These are phyloP conservation scores for Saccharomycopsis crataegensis DNA, from an alignment of 1,139 yeast genomes.

Conservation along the genomic window DNA sequence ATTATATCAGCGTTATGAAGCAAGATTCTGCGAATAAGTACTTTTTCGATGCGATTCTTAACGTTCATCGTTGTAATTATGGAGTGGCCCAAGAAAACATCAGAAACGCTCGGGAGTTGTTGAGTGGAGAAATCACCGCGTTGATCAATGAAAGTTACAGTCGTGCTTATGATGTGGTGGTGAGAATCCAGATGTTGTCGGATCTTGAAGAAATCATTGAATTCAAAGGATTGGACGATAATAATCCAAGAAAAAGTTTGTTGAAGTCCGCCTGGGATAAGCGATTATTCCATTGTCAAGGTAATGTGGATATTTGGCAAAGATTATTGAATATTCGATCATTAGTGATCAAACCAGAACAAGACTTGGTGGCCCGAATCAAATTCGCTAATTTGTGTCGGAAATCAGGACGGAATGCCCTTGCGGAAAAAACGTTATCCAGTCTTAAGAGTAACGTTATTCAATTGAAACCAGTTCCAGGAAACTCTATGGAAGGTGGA, in stretches of 20 bases:
- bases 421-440: constrained; percentile 88
- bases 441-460: constrained; percentile 50
- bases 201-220: constrained; percentile 92
- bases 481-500: constrained; percentile 31
- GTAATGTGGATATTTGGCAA: constrained; percentile 98
- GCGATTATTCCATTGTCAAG: constrained; percentile 85
- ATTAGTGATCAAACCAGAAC: constrained; percentile 87
- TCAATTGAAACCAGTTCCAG: constrained; percentile 23
- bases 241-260: constrained; percentile 66
- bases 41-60: constrained; percentile 84
- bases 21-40: constrained; percentile 90
- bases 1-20: constrained; percentile 84
- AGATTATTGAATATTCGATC: constrained; percentile 91
- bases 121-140: constrained; percentile 92
- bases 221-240: constrained; percentile 78
- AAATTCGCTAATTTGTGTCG: constrained; percentile 95
- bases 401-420: constrained; percentile 83
- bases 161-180: constrained; percentile 95
- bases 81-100: constrained; percentile 77
- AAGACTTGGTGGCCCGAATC: constrained; percentile 98
- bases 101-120: constrained; percentile 73
- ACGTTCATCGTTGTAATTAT: constrained; percentile 80
- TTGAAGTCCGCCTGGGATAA: constrained; percentile 94
- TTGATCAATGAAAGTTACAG: constrained; percentile 92
- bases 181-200: constrained; percentile 93